phyloP scores from a whole-genome alignment of 495 filamentous ascomycete species.

The Aspergillus heteromorphus region DNA sequence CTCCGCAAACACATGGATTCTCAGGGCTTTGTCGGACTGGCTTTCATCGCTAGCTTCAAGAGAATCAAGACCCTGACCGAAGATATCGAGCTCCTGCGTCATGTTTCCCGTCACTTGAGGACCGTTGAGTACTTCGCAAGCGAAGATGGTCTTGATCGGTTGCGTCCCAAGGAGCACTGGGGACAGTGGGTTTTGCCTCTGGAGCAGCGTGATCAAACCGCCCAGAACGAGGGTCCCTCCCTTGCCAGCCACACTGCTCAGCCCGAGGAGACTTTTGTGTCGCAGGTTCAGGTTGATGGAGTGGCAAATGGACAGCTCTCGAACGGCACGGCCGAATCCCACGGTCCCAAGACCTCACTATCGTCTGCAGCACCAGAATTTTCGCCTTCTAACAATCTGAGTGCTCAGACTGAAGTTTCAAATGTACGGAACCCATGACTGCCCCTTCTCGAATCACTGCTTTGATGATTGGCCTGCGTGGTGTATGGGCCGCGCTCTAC shows the following conservation, averaged over 20 bases:
- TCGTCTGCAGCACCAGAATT: conserved; percentile 76
- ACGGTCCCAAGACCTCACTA: conserved; percentile 49
- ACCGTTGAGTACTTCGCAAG: conserved; percentile 64
- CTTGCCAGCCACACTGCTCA: conserved; percentile 15
- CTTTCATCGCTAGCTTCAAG: conserved; percentile 74
- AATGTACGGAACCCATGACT: conserved; percentile 39
- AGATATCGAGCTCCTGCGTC: conserved; percentile 66
- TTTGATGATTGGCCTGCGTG: conserved; percentile 46
- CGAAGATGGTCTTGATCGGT: conserved; percentile 68
- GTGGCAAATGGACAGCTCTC: conserved; percentile 31
- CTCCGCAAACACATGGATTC: conserved; percentile 89
- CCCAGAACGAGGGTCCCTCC: conserved; percentile 54
- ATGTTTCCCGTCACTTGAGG: conserved; percentile 64
- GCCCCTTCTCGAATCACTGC: conserved; percentile 50
- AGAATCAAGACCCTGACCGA: conserved; percentile 71
- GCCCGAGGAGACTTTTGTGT: conserved; percentile 22
- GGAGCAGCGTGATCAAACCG: conserved; percentile 54
- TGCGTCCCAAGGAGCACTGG: conserved; percentile 76
- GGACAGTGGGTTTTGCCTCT: conserved; percentile 68
- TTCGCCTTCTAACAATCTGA: conserved; percentile 48
- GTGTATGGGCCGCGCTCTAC: conserved; percentile 28
- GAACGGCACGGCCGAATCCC: conserved; percentile 39
- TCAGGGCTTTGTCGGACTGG: conserved; percentile 81
- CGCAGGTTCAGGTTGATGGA: conserved; percentile 23
- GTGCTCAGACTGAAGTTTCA: conserved; percentile 29